Percentiles rank a stretch among this genome's conserved stretches.
These are phyloP conservation scores for Allantophomopsis lycopodina DNA, from an alignment of 2,329 filamentous ascomycete genomes.

Conservation along the genomic window DNA sequence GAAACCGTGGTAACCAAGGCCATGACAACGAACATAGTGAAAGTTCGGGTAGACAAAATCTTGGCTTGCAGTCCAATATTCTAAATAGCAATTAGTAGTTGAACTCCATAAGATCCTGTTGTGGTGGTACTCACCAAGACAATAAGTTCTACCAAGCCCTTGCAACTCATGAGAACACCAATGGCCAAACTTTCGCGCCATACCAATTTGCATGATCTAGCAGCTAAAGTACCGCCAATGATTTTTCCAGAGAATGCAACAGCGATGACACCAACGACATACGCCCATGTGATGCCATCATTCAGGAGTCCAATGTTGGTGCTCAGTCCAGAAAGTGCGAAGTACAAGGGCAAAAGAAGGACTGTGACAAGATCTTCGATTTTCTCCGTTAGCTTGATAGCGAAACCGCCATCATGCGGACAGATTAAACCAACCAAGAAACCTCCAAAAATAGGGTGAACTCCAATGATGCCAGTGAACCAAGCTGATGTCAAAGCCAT, in stretches of 20 bases:
- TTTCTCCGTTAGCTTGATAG: constrained; percentile 85
- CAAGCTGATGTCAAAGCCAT: constrained; percentile 69
- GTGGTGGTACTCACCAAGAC: constrained; percentile 53
- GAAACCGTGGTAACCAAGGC: constrained; percentile 74
- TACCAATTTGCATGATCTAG: constrained; percentile 59
- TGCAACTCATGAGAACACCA: constrained; percentile 89
- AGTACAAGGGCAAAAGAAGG: constrained; percentile 81
- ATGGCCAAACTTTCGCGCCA: constrained; percentile 89
- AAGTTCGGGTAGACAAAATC: constrained; percentile 68
- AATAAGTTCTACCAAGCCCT: constrained; percentile 87
- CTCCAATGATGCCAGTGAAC: constrained; percentile 82
- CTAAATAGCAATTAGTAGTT: constrained; percentile 19
- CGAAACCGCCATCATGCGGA: constrained; percentile 79
- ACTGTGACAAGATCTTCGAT: constrained; percentile 81
- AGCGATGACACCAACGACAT: constrained; percentile 69
- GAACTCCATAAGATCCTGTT: background rate
- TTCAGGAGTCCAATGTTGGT: constrained; percentile 79
- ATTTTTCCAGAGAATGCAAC: constrained; percentile 82
- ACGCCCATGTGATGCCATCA: constrained; percentile 74
- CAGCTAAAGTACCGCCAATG: constrained; percentile 66
- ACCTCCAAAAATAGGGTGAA: constrained; percentile 89
- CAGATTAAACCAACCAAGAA: constrained; percentile 85
- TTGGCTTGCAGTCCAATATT: constrained; percentile 74
- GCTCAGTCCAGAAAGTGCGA: constrained; percentile 79
- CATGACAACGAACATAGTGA: constrained; percentile 94